phyloP scores from a whole-genome alignment of 2,329 filamentous ascomycete species.

The Ophiostoma sp. region DNA sequence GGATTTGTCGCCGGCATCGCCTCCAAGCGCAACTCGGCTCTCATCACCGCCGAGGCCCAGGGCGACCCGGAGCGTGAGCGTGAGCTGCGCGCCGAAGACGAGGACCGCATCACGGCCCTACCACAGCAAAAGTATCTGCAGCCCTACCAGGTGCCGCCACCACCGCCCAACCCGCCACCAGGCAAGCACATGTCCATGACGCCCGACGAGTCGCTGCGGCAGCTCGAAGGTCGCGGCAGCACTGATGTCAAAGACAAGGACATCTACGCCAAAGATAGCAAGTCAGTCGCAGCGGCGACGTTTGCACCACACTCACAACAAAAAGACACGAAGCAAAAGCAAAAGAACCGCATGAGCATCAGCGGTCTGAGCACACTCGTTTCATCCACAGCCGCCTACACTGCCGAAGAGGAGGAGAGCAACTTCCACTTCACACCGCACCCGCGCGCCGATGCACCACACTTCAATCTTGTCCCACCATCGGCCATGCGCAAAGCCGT shows the following conservation, averaged over 20 bases:
- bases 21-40: slow-evolving; percentile 79
- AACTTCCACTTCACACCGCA: slow-evolving; percentile 61
- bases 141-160: slow-evolving; percentile 47
- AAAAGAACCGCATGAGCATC: slow-evolving; percentile 28
- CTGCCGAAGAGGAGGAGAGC: slow-evolving; percentile 36
- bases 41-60: slow-evolving; percentile 78
- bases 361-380: slow-evolving; percentile 38
- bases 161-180: slow-evolving; percentile 30
- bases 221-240: slow-evolving; percentile 48
- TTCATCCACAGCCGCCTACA: slow-evolving; percentile 27
- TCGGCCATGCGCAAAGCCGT: slow-evolving; percentile 24
- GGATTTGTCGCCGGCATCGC: slow-evolving; percentile 85
- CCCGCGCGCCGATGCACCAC: slow-evolving; percentile 50
- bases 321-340: background rate
- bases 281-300: background rate
- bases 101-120: slow-evolving; percentile 80
- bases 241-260: slow-evolving; percentile 33
- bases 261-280: background rate
- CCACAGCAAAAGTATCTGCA: slow-evolving; percentile 68
- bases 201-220: slow-evolving; percentile 50
- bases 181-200: slow-evolving; percentile 33
- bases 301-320: background rate
- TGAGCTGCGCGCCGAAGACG: slow-evolving; percentile 76
- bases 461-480: slow-evolving; percentile 59
- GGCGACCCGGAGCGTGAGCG: slow-evolving; percentile 77